Evolutionary conservation across 169 alveolate species (phyloP), one percentile per base, ranked within the genome.

Genomic region (Cryptosporidium meleagridis): DNA sequence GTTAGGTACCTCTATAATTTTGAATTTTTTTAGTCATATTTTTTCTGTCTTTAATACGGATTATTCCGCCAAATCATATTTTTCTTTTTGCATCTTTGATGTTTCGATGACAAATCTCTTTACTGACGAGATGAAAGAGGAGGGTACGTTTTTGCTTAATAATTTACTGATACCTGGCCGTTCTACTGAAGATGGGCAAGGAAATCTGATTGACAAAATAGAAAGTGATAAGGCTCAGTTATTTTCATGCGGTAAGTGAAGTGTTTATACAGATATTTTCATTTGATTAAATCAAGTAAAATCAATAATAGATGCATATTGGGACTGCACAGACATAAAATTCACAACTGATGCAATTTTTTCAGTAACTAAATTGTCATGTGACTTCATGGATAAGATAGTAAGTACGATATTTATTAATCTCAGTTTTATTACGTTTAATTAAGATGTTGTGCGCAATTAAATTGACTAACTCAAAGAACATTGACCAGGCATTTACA

Each of bases 391-490:
- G 16, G 89, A 80, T 62, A 80, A 80, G 44, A 31, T 65, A 41
- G 89, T 80, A 80, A 62, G 89, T 80, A 58, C 31, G 62, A 51
- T n/a, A 37, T n/a, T 48, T 10, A 41, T 31, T 31, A 21, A 23
- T 37, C 10, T 58, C 33, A 73, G 5, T 29, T 6, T 31, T 21
- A 31, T n/a, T 4, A 52, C 21, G 58, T 53, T 33, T 55, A 58
- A 35, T 67, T 80, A 10, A 80, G 89, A 80, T 80, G 89, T 45
- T 26, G 16, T 59, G 69, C 18, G 89, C 89, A 33, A 53, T 53
- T n/a, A 59, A 80, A 62, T 31, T 80, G 4, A 39, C 89, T 10
- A 62, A 37, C 65, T 80, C 89, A 33, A 65, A 41, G 21, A 80
- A 41, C 16, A 23, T 45, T 16, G 75, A 39, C 12, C 69, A 37